Evolutionary conservation across 139 green algal species (phyloP), one percentile per base, ranked within the genome.

Genomic region (Picochlorum sp.): DNA sequence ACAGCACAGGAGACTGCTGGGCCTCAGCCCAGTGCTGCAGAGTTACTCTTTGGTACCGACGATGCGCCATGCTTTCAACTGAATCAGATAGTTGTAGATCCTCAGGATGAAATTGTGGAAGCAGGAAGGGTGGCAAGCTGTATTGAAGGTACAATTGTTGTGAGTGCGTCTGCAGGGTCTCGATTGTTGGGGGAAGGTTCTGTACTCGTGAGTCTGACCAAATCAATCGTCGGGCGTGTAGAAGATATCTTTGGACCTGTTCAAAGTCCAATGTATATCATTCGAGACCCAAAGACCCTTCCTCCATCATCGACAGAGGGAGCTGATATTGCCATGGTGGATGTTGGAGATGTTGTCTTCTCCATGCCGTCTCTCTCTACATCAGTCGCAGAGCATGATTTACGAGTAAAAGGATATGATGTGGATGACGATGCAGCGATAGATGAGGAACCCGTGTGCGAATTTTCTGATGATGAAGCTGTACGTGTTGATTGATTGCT

Each of bases 191-290:
- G 61, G 13, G 76, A 84, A 54, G 70, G 67, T 2, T 77, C 61
- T 13, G 61, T 84, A 44, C 55, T 84, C 32, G 71, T 71, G 21
- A 32, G 38, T 30, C 50, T 21, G n/a, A 67, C 71, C 18, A 73
- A 66, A 28, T 57, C 49, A 2, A 30, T 58, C 8, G 45, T 84
- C 2, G 77, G 77, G 4, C 56, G 61, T n/a, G 54, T 84, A 6
- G 77, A 84, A 49, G 77, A 84, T 59, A 70, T 80, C 2, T 83
- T 83, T 74, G 77, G 77, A 7, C 77, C 77, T 3, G 63, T 70
- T 50, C n/a, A 3, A 16, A 24, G n/a, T 10, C 52, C 52, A 23
- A 45, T 83, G 41, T 83, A 83, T 28, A 56, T 65, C 34, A 62
- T 83, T 57, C 66, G 77, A 28, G 83, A 78, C 30, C 64, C 61